A percentile compares a stretch with the other conserved stretches of the same genome.
Conservation (phyloP, 2,329 filamentous ascomycete species). For the Trichoderma sp. region DNA sequence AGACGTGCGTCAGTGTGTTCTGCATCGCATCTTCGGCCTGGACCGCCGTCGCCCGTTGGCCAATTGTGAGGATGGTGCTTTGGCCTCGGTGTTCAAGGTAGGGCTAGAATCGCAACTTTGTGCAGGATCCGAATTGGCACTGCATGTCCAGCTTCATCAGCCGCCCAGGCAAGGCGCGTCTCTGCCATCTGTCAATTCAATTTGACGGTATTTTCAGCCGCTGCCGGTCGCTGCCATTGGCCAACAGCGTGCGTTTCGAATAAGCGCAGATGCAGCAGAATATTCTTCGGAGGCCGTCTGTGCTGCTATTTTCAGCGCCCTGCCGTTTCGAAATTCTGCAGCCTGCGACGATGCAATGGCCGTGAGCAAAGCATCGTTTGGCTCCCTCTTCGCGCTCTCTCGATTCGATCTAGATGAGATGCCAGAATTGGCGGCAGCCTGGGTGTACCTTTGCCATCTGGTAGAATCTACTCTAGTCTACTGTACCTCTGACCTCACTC, state of each 20-base stretch:
- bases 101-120: background rate
- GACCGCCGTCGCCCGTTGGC: conserved; percentile 12
- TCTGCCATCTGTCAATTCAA: background rate
- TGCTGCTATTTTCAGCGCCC: conserved; percentile 14
- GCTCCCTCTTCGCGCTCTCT: background rate
- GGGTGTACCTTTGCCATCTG: background rate
- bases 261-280: background rate
- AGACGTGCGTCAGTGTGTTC: conserved; percentile 19
- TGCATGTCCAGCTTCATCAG: conserved; percentile 6
- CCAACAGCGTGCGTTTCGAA: conserved; percentile 4
- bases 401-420: background rate
- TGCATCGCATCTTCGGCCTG: conserved; percentile 10
- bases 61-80: background rate
- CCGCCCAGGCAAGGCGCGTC: background rate
- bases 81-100: background rate
- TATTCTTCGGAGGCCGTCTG: background rate
- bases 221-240: background rate
- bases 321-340: conserved; percentile 24
- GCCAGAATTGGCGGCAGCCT: background rate
- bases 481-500: background rate
- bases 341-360: background rate
- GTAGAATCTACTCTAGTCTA: background rate
- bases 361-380: background rate
- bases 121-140: background rate
- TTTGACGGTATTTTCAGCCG: background rate